Evolutionary conservation across 148 eudicot species (phyloP).

Genomic region (Vaccinium macrocarpon): DNA sequence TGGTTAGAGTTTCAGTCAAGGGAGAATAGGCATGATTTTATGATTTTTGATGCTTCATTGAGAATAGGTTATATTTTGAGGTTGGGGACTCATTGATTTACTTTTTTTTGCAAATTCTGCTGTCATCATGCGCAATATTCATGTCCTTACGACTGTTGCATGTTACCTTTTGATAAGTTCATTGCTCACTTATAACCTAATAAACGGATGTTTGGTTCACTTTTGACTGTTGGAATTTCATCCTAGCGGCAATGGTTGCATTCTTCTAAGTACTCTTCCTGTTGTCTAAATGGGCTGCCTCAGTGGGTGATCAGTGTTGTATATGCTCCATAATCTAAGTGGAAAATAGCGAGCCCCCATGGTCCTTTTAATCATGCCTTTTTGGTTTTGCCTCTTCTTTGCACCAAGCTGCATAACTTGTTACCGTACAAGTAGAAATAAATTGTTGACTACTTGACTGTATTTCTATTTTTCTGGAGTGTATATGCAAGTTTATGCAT

Average conservation of each 20-base stretch:
- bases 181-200: background rate
- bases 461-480: no score
- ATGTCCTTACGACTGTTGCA: background rate
- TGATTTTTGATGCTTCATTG: background rate
- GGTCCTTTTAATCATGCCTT: background rate
- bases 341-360: background rate
- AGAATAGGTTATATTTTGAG: background rate
- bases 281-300: slow-evolving; percentile 3
- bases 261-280: background rate
- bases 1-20: background rate
- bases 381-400: background rate
- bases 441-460: no score
- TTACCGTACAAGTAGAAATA: background rate
- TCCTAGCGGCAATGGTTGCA: background rate
- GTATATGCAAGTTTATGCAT: no score
- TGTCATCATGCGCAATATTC: background rate
- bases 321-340: background rate
- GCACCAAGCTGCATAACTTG: background rate
- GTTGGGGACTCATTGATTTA: background rate
- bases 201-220: background rate
- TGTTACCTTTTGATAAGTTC: background rate
- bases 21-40: background rate
- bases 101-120: background rate
- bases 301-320: background rate
- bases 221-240: background rate